These are phyloP conservation scores for Davidsoniella australis DNA, from an alignment of 2,329 filamentous ascomycete species.

Conservation along the genomic window DNA sequence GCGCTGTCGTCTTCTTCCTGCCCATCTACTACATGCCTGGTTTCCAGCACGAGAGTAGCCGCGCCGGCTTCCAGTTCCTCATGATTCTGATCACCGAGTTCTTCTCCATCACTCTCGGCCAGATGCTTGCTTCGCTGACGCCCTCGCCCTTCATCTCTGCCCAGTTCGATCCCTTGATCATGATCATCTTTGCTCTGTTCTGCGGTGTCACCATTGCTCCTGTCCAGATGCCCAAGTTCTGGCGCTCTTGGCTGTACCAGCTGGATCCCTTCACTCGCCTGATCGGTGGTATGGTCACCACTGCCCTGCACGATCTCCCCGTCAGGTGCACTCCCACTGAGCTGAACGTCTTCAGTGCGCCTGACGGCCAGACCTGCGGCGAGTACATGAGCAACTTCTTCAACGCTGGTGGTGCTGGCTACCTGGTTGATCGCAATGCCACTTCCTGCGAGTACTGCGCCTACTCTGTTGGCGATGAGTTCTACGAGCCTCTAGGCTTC, in stretches of 20 bases:
- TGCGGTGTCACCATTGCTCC: constrained; percentile 73
- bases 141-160: constrained; percentile 64
- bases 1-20: constrained; percentile 64
- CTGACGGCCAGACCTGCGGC: constrained; percentile 48
- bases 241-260: constrained; percentile 66
- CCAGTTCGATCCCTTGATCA: constrained; percentile 65
- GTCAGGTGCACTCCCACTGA: constrained; percentile 47
- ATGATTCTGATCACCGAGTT: constrained; percentile 70
- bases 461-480: constrained; percentile 64
- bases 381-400: constrained; percentile 64
- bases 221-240: constrained; percentile 61
- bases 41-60: constrained; percentile 41
- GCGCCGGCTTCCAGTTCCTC: constrained; percentile 75
- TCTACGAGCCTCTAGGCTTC: constrained; percentile 52
- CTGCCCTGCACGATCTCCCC: constrained; percentile 48
- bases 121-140: constrained; percentile 59
- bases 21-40: constrained; percentile 75
- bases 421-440: constrained; percentile 48
- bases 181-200: constrained; percentile 71
- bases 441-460: constrained; percentile 65
- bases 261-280: constrained; percentile 71
- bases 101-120: constrained; percentile 67
- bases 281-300: constrained; percentile 64
- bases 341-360: constrained; percentile 51
- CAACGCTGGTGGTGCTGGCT: constrained; percentile 48